These are phyloP conservation scores for Eucalyptus shirleyi DNA, from an alignment of 345 rosid genomes.

Conservation along the genomic window DNA sequence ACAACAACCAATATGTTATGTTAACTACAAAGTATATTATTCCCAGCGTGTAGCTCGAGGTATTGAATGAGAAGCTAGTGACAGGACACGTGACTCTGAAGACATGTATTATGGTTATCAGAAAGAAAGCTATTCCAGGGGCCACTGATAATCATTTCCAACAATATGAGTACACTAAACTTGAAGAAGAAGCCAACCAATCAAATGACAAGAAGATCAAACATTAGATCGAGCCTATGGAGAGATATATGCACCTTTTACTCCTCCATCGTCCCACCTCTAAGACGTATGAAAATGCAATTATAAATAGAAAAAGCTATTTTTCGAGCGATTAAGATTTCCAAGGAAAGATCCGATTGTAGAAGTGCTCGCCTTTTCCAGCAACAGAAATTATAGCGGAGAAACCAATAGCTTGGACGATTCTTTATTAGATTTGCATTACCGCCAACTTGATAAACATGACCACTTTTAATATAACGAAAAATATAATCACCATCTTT, in stretches of 20 bases:
- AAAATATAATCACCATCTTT: no score
- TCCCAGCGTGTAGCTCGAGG: not conserved
- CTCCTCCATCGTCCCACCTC: not conserved
- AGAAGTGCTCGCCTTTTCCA: not conserved
- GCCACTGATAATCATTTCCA: not conserved
- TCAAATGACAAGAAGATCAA: not conserved
- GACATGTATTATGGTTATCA: not conserved
- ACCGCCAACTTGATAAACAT: not conserved
- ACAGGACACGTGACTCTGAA: not conserved
- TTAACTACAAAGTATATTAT: not conserved
- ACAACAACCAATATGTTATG: not conserved
- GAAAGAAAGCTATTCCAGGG: not conserved
- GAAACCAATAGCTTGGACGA: not conserved
- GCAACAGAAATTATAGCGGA: not conserved
- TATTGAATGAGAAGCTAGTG: not conserved
- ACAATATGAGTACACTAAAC: not conserved
- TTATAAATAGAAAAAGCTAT: not conserved
- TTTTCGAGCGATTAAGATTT: not conserved
- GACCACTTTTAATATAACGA: not conserved
- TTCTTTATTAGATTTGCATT: not conserved
- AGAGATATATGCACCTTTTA: not conserved
- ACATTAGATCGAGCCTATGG: not conserved
- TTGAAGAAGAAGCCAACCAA: not conserved
- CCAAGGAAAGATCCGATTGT: not conserved
- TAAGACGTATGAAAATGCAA: not conserved